Conservation (phyloP, 495 filamentous ascomycete species). For the Penicillium verhagenii region DNA sequence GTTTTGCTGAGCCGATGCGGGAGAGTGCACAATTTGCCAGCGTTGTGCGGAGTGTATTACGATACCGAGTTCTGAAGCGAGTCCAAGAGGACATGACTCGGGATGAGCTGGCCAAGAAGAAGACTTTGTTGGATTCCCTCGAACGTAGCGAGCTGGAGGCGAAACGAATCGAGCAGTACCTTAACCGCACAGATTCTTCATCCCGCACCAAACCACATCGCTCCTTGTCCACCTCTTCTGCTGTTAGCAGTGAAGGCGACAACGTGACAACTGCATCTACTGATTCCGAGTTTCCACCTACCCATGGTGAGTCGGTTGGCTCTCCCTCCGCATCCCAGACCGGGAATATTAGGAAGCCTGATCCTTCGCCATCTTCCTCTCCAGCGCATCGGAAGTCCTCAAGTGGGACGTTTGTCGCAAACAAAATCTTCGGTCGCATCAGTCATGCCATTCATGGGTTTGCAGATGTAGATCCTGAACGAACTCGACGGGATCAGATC, state of each 20-base stretch:
- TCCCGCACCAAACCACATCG: constrained; percentile 53
- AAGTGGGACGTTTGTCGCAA: constrained; percentile 80
- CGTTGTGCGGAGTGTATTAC: constrained; percentile 81
- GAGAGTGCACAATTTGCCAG: constrained; percentile 97
- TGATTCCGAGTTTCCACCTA: constrained; percentile 93
- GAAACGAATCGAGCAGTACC: constrained; percentile 86
- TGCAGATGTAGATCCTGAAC: constrained; percentile 91
- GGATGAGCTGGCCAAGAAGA: constrained; percentile 85
- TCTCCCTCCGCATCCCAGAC: constrained; percentile 57
- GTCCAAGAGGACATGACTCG: constrained; percentile 97
- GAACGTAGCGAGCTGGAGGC: constrained; percentile 90
- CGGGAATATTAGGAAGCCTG: constrained; percentile 31
- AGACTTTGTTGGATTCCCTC: constrained; percentile 70
- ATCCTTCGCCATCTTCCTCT: constrained; percentile 25
- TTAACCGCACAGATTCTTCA: constrained; percentile 62
- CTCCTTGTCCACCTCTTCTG: constrained; percentile 60
- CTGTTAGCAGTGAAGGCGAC: constrained; percentile 43
- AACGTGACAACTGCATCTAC: constrained; percentile 63
- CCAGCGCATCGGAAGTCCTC: constrained; percentile 65
- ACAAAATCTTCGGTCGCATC: constrained; percentile 91
- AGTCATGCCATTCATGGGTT: constrained; percentile 94
- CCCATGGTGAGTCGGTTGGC: constrained; percentile 66
- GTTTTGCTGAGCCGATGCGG: constrained; percentile 94
- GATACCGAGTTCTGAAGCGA: constrained; percentile 86
- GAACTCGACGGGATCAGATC: constrained; percentile 87